Evolutionary conservation across 768 basidiomycete species (phyloP).

Genomic region (Suillus weaverae): DNA sequence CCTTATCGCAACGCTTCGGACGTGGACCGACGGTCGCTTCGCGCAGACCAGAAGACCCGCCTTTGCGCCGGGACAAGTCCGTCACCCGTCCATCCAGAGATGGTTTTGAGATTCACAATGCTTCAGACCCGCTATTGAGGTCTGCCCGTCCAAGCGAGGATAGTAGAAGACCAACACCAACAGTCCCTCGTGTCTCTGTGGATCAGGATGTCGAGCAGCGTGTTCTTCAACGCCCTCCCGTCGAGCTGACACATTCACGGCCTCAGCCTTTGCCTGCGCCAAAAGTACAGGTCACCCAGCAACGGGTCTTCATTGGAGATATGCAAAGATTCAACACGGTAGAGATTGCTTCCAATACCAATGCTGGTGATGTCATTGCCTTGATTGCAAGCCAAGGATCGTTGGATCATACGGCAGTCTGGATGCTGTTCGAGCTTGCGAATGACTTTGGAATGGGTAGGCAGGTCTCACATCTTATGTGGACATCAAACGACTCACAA

Average conservation of each 20-base stretch:
- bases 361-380: conserved; percentile 70
- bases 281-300: conserved; percentile 47
- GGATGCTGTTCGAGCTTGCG: conserved; percentile 90
- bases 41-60: conserved; percentile 14
- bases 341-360: conserved; percentile 65
- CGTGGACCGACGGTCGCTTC: conserved; percentile 38
- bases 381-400: conserved; percentile 66
- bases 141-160: conserved; percentile 30
- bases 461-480: conserved; percentile 23
- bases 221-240: conserved; percentile 33
- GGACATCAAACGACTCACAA: conserved; percentile 12
- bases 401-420: conserved; percentile 64
- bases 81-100: conserved; percentile 11
- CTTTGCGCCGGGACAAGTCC: conserved; percentile 1
- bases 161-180: conserved; percentile 20
- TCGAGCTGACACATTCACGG: not conserved
- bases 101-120: conserved; percentile 8
- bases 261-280: conserved; percentile 23
- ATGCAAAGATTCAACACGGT: conserved; percentile 76
- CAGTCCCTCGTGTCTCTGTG: conserved; percentile 20
- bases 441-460: conserved; percentile 92
- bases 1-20: conserved; percentile 30
- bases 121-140: conserved; percentile 20
- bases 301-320: conserved; percentile 76
- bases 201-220: conserved; percentile 26